A percentile compares a stretch with the other conserved stretches of the same genome.
Conservation (phyloP, 2,329 filamentous ascomycete species). For the Calonectria fujianensis region DNA sequence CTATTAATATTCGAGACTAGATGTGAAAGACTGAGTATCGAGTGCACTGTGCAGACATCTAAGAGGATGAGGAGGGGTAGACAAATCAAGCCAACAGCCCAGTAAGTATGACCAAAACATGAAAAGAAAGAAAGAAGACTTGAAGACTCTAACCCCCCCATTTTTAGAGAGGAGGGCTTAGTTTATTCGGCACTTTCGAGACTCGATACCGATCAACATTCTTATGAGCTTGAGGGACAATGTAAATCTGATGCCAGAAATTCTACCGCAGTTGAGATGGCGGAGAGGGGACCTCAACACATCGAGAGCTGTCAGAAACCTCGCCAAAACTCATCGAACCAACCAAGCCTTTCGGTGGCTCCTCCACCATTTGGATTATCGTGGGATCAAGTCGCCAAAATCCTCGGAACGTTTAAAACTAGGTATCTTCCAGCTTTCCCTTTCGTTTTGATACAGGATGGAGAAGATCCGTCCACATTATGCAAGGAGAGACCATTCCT, state of each 20-base stretch:
- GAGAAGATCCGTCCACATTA: constrained; percentile 56
- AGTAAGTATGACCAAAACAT: constrained; percentile 47
- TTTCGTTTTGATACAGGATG: constrained; percentile 60
- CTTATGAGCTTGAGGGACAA: background rate
- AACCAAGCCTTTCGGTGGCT: background rate
- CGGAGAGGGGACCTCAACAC: background rate
- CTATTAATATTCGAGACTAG: constrained; percentile 29
- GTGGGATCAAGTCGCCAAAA: constrained; percentile 62
- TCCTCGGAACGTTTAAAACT: constrained; percentile 59
- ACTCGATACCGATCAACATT: background rate
- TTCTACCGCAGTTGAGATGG: background rate
- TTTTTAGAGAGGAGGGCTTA: background rate
- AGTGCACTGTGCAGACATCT: constrained; percentile 56
- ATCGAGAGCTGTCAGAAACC: background rate
- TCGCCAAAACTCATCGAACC: background rate
- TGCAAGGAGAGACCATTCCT: constrained; percentile 61
- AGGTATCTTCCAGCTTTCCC: constrained; percentile 62
- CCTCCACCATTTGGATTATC: constrained; percentile 60
- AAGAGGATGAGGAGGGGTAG: constrained; percentile 57
- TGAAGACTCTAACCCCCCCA: background rate
- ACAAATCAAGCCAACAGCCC: constrained; percentile 54
- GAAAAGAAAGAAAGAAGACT: background rate
- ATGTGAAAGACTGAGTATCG: constrained; percentile 54
- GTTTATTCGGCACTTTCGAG: background rate
- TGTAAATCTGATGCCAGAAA: background rate